Evolutionary conservation across 148 eudicot species (phyloP), one percentile per base, ranked within the genome.

Genomic region (Chenopodium quinoa): DNA sequence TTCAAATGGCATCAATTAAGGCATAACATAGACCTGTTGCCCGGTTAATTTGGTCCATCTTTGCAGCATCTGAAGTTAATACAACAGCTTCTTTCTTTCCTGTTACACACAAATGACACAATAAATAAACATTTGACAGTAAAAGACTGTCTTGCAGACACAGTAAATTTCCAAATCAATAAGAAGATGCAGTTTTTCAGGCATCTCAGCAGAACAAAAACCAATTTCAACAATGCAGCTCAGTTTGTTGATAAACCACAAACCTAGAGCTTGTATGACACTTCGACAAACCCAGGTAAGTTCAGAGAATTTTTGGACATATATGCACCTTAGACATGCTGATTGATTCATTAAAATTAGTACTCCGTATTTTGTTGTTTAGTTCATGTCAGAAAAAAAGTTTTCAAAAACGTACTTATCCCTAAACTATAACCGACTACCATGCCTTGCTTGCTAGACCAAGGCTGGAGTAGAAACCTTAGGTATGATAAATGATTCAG

Each of bases 41-140:
- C 83, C 98, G 86, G 77, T 91, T 91, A 74, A 92, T 88, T 76
- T 88, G 86, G 82, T 91, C 91, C 87, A 85, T 83, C 83, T 90
- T 94, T 73, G 97, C 93, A 83, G 94, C 98, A 90, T 94, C 95
- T 23, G 98, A 91, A 64, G 88, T 92, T 82, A 96, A 90, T 75
- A 96, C 91, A 46, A 91, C 89, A 68, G 97, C 90, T 82, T 91
- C 91, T 79, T 94, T 88, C 82, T 90, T 91, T 77, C 99, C 99
- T 96, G 89, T 73, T 77, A 52, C 69, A 75, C 73, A 58, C 46
- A 73, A 81, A 64, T 40, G 32, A 16, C 22, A 71, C 58, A 27
- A n/a, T 27, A 47, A 22, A 71, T 12, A 25, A 50, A 29, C 22
- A 23, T 11, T 27, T 50, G 27, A 48, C 22, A 1, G 5, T 1